Base-by-base conservation (phyloP, 2,329 filamentous ascomycete genomes). In the Fusarium brevicatenulatum region DNA sequence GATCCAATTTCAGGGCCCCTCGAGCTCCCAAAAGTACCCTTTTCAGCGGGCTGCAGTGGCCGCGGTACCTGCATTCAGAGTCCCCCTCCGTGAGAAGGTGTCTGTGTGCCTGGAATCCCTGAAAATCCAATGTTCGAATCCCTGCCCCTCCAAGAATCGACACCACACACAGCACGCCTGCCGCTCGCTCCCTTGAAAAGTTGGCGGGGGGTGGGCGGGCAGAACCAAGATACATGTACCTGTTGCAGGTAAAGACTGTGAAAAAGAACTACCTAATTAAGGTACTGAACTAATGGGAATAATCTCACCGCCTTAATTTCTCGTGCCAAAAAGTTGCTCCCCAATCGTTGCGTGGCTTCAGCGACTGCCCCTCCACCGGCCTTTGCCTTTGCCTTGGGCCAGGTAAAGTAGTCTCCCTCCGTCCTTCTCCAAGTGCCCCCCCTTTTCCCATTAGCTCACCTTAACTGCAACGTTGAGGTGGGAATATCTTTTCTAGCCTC, bases 271-370 rank as follows among this genome's bases (percentile, higher is more conserved):
- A 25, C 25, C 25, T 21, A 53, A 73, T 68, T 15, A 28, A 47
- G 12, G 44, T 47, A 46, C 18, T 46, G 19, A 21, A 47, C 44
- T 67, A 66, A 67, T 63, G 57, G 43, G 53, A 67, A 68, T 61
- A 61, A 37, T 56, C 76, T 78, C 77, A 78, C 77, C 77, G 77
- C 77, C 71, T 77, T 72, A 76, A 75, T 77, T 72, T 78, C 72
- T 75, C 49, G 34, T 64, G 62, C 37, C 54, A 56, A 56, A 47
- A 40, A 63, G 56, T 50, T 47, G 25, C 49, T 65, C 67, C 66
- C 70, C 71, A 73, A 73, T 73, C 63, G 67, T 56, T 74, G 71
- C 67, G 71, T 73, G 71, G 62, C 72, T 75, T 71, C 66, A 66
- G 42, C 55, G 37, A 56, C 68, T 66, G 63, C 67, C 70, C 72